phyloP scores from a whole-genome alignment of 2,329 filamentous ascomycete genomes.

The Corinectria fuckeliana region DNA sequence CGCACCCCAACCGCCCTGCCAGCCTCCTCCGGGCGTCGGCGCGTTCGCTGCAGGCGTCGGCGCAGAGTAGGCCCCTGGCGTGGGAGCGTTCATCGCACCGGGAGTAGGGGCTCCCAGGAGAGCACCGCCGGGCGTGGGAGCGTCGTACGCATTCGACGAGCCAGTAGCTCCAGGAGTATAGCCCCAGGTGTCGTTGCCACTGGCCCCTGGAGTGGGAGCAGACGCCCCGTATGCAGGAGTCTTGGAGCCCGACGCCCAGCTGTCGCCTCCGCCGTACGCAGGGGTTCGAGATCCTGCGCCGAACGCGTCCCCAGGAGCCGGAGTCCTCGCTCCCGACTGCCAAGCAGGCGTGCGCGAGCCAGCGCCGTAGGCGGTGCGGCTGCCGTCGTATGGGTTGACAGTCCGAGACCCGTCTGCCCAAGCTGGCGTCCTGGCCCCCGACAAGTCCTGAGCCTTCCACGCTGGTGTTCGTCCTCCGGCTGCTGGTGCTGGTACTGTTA shows the following conservation, averaged over 20 bases:
- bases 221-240: conserved; percentile 75
- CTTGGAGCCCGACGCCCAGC: conserved; percentile 73
- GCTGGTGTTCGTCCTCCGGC: conserved; percentile 67
- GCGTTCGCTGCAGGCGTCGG: conserved; percentile 69
- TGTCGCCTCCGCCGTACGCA: conserved; percentile 64
- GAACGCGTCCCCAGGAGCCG: conserved; percentile 66
- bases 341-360: conserved; percentile 77
- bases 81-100: conserved; percentile 71
- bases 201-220: conserved; percentile 64
- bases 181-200: conserved; percentile 65
- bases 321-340: conserved; percentile 78
- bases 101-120: conserved; percentile 66
- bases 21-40: conserved; percentile 72
- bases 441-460: conserved; percentile 61
- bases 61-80: conserved; percentile 71
- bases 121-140: conserved; percentile 69
- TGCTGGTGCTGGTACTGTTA: conserved; percentile 58
- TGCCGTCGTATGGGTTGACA: conserved; percentile 75
- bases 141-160: conserved; percentile 66
- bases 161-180: conserved; percentile 58
- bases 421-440: conserved; percentile 70
- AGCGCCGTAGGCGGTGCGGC: conserved; percentile 77
- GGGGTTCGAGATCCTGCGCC: conserved; percentile 72
- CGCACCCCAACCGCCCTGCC: conserved; percentile 64
- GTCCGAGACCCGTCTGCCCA: conserved; percentile 74